phyloP scores from a whole-genome alignment of 805 yeast genomes.

The Saccharomyces jurei region DNA sequence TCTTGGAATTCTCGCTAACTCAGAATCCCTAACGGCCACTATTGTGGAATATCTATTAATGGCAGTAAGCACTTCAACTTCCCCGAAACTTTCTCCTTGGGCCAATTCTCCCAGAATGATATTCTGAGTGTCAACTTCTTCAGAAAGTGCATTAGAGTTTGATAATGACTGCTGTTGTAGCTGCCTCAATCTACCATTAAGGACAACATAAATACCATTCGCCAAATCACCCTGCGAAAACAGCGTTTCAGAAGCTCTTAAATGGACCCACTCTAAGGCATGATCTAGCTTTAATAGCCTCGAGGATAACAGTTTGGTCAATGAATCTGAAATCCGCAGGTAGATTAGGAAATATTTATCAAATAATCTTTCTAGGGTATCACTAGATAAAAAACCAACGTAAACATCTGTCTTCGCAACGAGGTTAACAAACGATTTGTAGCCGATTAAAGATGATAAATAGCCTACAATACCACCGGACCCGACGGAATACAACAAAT shows the following conservation, averaged over 20 bases:
- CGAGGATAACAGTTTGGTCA: slow-evolving; percentile 58
- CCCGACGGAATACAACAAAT: slow-evolving; percentile 47
- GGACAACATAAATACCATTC: slow-evolving; percentile 80
- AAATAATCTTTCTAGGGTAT: slow-evolving; percentile 52
- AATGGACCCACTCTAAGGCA: slow-evolving; percentile 91
- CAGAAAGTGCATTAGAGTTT: not conserved
- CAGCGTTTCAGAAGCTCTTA: slow-evolving; percentile 75
- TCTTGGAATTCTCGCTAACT: slow-evolving; percentile 87
- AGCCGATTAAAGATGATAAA: slow-evolving; percentile 70
- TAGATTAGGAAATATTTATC: slow-evolving; percentile 73
- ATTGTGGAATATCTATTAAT: slow-evolving; percentile 59
- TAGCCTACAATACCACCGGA: slow-evolving; percentile 87
- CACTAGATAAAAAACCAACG: slow-evolving; percentile 63
- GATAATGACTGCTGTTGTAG: slow-evolving; percentile 22
- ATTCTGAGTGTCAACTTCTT: slow-evolving; percentile 4
- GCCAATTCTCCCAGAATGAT: slow-evolving; percentile 68
- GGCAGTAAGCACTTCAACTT: slow-evolving; percentile 85
- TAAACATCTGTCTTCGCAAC: slow-evolving; percentile 53
- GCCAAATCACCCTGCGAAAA: slow-evolving; percentile 81
- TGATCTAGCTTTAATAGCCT: slow-evolving; percentile 72
- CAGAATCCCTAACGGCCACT: slow-evolving; percentile 88
- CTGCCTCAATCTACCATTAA: slow-evolving; percentile 82
- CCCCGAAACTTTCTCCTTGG: slow-evolving; percentile 92
- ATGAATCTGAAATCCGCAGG: slow-evolving; percentile 65
- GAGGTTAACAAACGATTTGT: slow-evolving; percentile 67